Conservation (phyloP, 768 basidiomycete genomes). For the Suillus cothurnatus region DNA sequence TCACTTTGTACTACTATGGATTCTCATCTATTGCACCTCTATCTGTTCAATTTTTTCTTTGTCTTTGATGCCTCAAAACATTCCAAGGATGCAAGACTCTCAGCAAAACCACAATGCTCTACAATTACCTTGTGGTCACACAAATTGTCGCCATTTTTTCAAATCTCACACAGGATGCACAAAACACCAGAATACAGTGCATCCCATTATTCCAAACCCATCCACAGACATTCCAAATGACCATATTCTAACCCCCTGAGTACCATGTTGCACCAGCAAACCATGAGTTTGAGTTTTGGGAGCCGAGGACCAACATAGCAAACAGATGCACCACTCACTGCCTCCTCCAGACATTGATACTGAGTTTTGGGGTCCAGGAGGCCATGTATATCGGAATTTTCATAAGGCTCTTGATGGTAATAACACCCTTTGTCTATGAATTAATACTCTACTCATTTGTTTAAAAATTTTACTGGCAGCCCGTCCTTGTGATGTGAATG, state of each 20-base stretch:
- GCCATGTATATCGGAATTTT: background rate
- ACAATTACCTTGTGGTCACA: background rate
- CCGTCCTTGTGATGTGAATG: background rate
- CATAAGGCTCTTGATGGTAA: background rate
- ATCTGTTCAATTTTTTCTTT: background rate
- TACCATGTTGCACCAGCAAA: background rate
- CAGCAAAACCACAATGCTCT: background rate
- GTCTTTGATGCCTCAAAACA: background rate
- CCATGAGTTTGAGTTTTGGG: background rate
- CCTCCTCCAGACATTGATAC: background rate
- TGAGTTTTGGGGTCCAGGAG: background rate
- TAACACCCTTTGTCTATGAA: no score
- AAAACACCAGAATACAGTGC: background rate
- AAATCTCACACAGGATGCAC: background rate
- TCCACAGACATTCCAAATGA: background rate
- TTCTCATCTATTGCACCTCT: background rate
- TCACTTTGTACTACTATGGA: background rate
- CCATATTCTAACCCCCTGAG: background rate
- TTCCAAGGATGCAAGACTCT: background rate
- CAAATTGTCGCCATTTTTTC: background rate
- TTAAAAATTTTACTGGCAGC: background rate
- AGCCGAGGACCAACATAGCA: background rate
- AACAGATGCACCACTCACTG: background rate
- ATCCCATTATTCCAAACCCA: background rate
- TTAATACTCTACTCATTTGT: no score